Base-by-base conservation (phyloP, 2,329 filamentous ascomycete species). In the Tolypocladium inflatum region DNA sequence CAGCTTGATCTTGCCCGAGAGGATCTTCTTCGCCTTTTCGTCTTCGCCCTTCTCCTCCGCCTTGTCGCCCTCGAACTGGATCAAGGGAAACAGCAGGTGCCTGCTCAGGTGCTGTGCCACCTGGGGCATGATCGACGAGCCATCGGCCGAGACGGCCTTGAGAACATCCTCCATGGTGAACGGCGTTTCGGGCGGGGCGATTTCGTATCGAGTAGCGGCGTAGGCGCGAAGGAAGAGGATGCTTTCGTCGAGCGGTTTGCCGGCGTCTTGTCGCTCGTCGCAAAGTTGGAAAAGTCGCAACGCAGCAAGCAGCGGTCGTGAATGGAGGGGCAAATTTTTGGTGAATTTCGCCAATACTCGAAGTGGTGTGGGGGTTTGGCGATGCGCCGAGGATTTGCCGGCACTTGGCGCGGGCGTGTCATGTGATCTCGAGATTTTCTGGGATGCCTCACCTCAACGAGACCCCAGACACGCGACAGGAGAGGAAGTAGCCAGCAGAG, bases 61-160 rank as follows among this genome's bases (percentile, higher is more conserved):
- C 73, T 90, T 86, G 71, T 88, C 86, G 69, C 87, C 87, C 69
- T 89, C 83, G 76, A 96, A 97, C 78, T 97, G 92, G 72, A 99
- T 87, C 63, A 99, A 84, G 65, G 94, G 94, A 78, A 96, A 99
- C 71, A 97, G 89, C 68, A 99, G 82, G 75, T 99, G 94, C 66
- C 94, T 87, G 80, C 97, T 94, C 74, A 99, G 89, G 74, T 95
- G 87, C 66, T 87, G 87, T 72, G 97, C 89, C 70, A 99, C 81
- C 77, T 92, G 91, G 68, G 91, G 90, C 68, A 97, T 84, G 63
- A 97, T 84, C 73, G 88, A 88, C 78, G 90, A 85, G 73, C 89
- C 80, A 73, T 85, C 84, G 69, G 82, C 84, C 75, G 71, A 68
- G 59, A 87, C 80, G 71, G 83, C 81, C 64, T 65, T 69, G 65